These are phyloP conservation scores for Flaveria bidentis DNA, from an alignment of 129 eudicot species.

Conservation along the genomic window DNA sequence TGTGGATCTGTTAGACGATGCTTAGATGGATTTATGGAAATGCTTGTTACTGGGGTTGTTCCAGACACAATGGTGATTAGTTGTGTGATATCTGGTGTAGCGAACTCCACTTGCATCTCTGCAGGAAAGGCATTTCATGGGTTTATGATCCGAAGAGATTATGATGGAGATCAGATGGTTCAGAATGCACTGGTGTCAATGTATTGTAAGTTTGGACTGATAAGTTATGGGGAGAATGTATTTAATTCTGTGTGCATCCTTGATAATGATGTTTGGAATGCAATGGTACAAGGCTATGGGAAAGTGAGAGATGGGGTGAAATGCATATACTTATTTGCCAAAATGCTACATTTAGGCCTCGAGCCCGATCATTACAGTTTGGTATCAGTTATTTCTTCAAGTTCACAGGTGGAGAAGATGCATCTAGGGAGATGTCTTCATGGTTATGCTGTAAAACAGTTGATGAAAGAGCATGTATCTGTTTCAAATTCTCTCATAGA, in stretches of 20 bases:
- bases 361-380: slow-evolving; percentile 49
- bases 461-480: slow-evolving; percentile 42
- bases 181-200: slow-evolving; percentile 58
- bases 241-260: slow-evolving; percentile 38
- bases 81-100: slow-evolving; percentile 62
- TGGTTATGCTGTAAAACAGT: slow-evolving; percentile 48
- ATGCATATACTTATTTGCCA: slow-evolving; percentile 52
- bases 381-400: slow-evolving; percentile 58
- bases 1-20: slow-evolving; percentile 41
- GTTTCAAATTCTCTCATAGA: slow-evolving; percentile 71
- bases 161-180: slow-evolving; percentile 43
- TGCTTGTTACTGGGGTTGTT: slow-evolving; percentile 51
- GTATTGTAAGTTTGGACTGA: slow-evolving; percentile 67
- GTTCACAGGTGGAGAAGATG: slow-evolving; percentile 44
- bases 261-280: slow-evolving; percentile 54
- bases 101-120: slow-evolving; percentile 40
- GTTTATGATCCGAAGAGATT: slow-evolving; percentile 55
- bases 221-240: slow-evolving; percentile 50
- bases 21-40: slow-evolving; percentile 45
- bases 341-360: slow-evolving; percentile 54
- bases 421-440: slow-evolving; percentile 60
- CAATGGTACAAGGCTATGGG: slow-evolving; percentile 58
- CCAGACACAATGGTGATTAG: slow-evolving; percentile 70
- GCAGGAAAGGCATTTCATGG: slow-evolving; percentile 81
- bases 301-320: slow-evolving; percentile 50